These are phyloP conservation scores for Sistotremastrum niveocremeum DNA, from an alignment of 768 basidiomycete species.

Conservation along the genomic window DNA sequence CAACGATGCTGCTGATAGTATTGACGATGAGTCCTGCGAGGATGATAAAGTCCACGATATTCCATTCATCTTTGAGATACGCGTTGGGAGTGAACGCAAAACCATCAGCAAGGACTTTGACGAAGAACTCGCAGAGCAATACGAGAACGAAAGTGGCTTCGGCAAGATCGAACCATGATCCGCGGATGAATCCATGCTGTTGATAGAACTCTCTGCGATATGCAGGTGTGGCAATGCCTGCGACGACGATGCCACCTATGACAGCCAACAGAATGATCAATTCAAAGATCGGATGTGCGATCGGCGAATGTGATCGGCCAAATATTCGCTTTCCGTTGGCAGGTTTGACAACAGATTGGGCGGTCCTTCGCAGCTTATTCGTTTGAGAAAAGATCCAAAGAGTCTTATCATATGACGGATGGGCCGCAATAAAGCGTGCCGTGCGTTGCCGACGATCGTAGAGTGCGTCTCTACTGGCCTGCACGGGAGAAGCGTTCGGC, in stretches of 20 bases:
- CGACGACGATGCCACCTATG: conserved; percentile 68
- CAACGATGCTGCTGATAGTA: conserved; percentile 54
- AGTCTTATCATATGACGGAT: conserved; percentile 81
- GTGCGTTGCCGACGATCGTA: conserved; percentile 64
- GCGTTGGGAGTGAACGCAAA: conserved; percentile 85
- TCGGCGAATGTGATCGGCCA: conserved; percentile 53
- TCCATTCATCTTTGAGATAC: conserved; percentile 87
- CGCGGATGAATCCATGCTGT: conserved; percentile 42
- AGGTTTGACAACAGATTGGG: conserved; percentile 75
- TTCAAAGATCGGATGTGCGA: conserved; percentile 62
- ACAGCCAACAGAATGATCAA: conserved; percentile 61
- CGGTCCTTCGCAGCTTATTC: conserved; percentile 55
- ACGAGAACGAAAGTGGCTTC: conserved; percentile 59
- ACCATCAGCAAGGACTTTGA: conserved; percentile 90
- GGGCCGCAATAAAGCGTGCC: conserved; percentile 76
- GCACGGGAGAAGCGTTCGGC: conserved; percentile 30
- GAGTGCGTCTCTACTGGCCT: conserved; percentile 46
- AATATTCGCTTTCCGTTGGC: conserved; percentile 79
- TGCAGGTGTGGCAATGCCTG: conserved; percentile 68
- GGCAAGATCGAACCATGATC: conserved; percentile 79
- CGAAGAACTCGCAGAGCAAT: conserved; percentile 68
- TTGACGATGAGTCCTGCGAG: conserved; percentile 67
- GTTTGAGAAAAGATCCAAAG: conserved; percentile 84
- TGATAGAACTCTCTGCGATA: conserved; percentile 66
- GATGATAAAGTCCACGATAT: conserved; percentile 78